phyloP scores from a whole-genome alignment of 768 basidiomycete species.

The Leccinellum albellum region DNA sequence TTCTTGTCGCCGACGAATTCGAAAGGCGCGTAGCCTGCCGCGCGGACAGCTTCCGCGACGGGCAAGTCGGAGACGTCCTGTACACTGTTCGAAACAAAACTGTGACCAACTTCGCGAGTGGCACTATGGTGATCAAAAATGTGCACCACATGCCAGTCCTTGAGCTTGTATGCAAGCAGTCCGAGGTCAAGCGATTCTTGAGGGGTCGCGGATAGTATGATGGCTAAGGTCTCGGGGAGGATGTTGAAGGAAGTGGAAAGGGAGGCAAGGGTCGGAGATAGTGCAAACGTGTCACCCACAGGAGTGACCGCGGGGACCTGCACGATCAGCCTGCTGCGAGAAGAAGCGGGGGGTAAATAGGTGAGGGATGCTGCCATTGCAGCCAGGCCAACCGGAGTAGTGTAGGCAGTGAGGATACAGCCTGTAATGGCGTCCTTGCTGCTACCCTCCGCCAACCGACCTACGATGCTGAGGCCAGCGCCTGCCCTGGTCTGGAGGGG shows the following conservation, averaged over 20 bases:
- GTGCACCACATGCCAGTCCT: conserved; percentile 72
- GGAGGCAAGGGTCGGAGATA: conserved; percentile 74
- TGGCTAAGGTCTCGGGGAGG: conserved; percentile 61
- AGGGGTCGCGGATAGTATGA: conserved; percentile 81
- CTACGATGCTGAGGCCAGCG: conserved; percentile 76
- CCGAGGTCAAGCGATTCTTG: conserved; percentile 81
- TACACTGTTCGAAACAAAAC: conserved; percentile 37
- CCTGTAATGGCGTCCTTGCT: conserved; percentile 61
- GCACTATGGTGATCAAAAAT: conserved; percentile 85
- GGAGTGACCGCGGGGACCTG: conserved; percentile 78
- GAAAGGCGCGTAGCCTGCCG: conserved; percentile 70
- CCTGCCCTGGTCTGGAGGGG: conserved; percentile 80
- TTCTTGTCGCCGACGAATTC: conserved; percentile 65
- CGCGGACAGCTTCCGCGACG: conserved; percentile 47
- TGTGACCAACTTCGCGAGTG: conserved; percentile 69
- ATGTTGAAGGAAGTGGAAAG: conserved; percentile 57
- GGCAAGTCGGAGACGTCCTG: conserved; percentile 29
- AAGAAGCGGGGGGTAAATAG: conserved; percentile 61
- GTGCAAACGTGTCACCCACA: conserved; percentile 58
- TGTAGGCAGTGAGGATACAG: conserved; percentile 71
- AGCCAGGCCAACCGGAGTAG: conserved; percentile 78
- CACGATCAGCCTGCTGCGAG: conserved; percentile 68
- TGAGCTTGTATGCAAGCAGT: conserved; percentile 66
- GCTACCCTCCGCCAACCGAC: conserved; percentile 75
- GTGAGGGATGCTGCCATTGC: conserved; percentile 77